A percentile compares a stretch with the other conserved stretches of the same genome.
Conservation (phyloP, 1,139 yeast species). For the Blastobotrys illinoisensis region DNA sequence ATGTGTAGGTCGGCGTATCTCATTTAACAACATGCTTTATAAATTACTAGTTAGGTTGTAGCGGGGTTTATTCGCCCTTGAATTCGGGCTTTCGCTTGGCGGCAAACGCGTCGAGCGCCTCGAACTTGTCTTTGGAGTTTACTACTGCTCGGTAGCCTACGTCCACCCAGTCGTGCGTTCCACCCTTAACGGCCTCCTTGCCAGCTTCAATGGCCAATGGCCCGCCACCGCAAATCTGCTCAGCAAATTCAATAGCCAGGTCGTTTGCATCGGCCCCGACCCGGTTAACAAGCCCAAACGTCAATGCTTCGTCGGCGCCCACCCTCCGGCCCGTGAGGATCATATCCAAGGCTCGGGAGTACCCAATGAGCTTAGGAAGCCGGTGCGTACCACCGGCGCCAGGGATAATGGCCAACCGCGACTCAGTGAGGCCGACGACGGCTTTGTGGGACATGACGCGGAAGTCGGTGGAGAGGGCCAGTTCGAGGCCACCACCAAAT, state of each 20-base stretch:
- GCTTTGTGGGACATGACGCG: slow-evolving; percentile 24
- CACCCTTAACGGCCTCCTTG: slow-evolving; percentile 29
- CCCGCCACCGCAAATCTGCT: slow-evolving; percentile 28
- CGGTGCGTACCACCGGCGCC: slow-evolving; percentile 34
- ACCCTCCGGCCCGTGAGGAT: slow-evolving; percentile 28
- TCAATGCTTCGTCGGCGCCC: slow-evolving; percentile 25
- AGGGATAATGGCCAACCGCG: slow-evolving; percentile 29
- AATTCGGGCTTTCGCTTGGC: slow-evolving; percentile 29
- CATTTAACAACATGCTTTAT: too few relatives aligned
- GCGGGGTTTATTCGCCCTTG: slow-evolving; percentile 24
- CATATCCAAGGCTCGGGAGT: slow-evolving; percentile 28
- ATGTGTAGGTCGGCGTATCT: too few relatives aligned
- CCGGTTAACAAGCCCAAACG: slow-evolving; percentile 26
- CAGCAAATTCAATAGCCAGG: slow-evolving; percentile 24
- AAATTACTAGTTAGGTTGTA: too few relatives aligned
- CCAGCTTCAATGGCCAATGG: slow-evolving; percentile 31
- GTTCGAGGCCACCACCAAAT: slow-evolving; percentile 31
- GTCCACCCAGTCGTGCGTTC: slow-evolving; percentile 24
- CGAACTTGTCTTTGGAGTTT: slow-evolving; percentile 30
- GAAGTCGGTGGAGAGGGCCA: slow-evolving; percentile 29
- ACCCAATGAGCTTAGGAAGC: slow-evolving; percentile 27
- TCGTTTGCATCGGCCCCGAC: slow-evolving; percentile 23
- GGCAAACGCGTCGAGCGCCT: slow-evolving; percentile 31
- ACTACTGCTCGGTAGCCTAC: slow-evolving; percentile 27
- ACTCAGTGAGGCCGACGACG: slow-evolving; percentile 27